Base-by-base conservation (phyloP, 495 filamentous ascomycete species). In the Neurospora sp. region DNA sequence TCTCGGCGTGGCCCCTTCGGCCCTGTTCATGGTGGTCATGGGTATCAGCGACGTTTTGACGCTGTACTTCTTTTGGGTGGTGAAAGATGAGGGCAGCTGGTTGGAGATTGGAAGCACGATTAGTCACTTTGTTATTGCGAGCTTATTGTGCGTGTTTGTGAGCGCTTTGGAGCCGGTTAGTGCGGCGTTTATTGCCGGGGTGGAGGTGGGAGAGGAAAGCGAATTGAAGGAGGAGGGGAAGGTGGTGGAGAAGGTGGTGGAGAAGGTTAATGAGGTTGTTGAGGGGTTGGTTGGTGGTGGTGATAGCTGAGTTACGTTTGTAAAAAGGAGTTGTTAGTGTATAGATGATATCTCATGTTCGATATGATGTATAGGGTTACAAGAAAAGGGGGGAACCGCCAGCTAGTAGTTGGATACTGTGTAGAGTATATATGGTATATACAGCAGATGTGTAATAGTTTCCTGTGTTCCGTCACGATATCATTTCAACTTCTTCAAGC, bases 81-180 rank as follows among this genome's bases (percentile, higher is more conserved):
- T 99, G 8, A 90, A 90, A 71, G 96, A 99, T 78, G 94, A 98
- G 79, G 96, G 96, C 0, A 93, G 90, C 42, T 99, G 96, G 96
- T 83, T 99, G 70, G 96, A 99, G 77, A 99, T 98, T 77, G 96
- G 96, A 68, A 95, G 92, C 40, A 97, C 92, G 2, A 99, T 99
- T 73, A 96, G 88, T 76, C 93, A 97, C 76, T 99, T 98, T 80
- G 88, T 88, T 73, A 98, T 99, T 81, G 94, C 93, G 20, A 97
- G 94, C 79, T 74, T 92, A 76, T 79, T 98, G 42, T 94, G 93
- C 77, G 89, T 97, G 5, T 99, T 98, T 81, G 95, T 99, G 53
- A 92, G 94, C 2, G 90, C 85, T 27, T 83, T 99, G 72, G 96
- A 99, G 82, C 89, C 91, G 41, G 85, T 97, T 39, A 95, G 93